Evolutionary conservation across 176 grass and related monocot genomes (phyloP), one percentile per base, ranked within the genome.

Genomic region (Alloteropsis semialata): DNA sequence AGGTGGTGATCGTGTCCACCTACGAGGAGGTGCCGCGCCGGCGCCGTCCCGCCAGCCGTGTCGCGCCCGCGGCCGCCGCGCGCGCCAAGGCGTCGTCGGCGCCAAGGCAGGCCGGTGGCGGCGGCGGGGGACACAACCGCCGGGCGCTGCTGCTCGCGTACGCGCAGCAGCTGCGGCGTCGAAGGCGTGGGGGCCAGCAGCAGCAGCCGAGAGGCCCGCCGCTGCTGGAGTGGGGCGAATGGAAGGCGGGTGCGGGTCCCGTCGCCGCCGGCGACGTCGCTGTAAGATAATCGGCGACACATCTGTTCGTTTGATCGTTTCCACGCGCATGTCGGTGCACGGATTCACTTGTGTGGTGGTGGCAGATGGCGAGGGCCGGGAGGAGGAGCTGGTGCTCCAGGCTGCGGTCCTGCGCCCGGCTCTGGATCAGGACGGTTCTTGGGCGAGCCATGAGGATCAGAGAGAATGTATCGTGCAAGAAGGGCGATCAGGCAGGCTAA

Each of bases 141-240:
- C 73, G 65, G 56, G 65, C 66, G 45, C 68, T 88, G 80, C 74
- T 88, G 66, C 81, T 88, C 56, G 66, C 74, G 65, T 88, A 84
- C 74, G 74, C 37, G 22, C 75, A 83, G 29, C 74, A 84, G 74
- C 74, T 84, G 46, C 81, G 81, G 17, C 66, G 77, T 27, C 68
- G 29, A n/a, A 57, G 75, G 16, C 58, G 58, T 1, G 80, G 17
- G 21, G 57, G 45, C 2, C 22, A 57, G 34, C 12, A 51, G 65
- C n/a, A 42, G 5, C 16, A 43, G 81, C 49, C 17, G 11, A 27
- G 65, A 12, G 59, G 27, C 3, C 27, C 36, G 49, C 62, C 41
- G 67, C 33, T n/a, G 75, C 75, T 88, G 38, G 75, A 73, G n/a
- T 84, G 86, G 86, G 28, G 46, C 45, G 46, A 72, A 6, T 84